phyloP scores from a whole-genome alignment of 129 eudicot species.

The Artemisia argyi region DNA sequence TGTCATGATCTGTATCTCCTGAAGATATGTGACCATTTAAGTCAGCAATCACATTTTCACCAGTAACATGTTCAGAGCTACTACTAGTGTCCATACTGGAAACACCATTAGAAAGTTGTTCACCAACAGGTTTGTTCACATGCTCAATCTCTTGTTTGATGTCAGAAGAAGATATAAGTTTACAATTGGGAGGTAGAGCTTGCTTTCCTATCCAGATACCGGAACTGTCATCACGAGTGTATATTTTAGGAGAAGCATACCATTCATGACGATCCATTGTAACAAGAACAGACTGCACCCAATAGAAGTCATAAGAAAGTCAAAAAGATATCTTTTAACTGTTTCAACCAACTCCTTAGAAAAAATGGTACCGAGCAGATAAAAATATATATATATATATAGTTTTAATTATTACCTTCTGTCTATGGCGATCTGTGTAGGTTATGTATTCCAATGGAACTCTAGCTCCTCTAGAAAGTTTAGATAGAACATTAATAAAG shows the following conservation, averaged over 20 bases:
- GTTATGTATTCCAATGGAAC: slow-evolving; percentile 88
- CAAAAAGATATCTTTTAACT: background rate
- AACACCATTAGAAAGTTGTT: no score
- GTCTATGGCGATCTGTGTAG: slow-evolving; percentile 79
- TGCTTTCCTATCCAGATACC: slow-evolving; percentile 72
- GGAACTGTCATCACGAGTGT: slow-evolving; percentile 78
- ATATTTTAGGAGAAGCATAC: slow-evolving; percentile 89
- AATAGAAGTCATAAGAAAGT: slow-evolving; percentile 5
- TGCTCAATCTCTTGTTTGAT: no score
- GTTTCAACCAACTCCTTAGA: no score
- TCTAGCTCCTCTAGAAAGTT: slow-evolving; percentile 78
- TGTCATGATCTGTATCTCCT: no score
- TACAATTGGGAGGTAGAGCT: slow-evolving; percentile 54
- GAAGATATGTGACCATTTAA: no score
- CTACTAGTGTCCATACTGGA: no score
- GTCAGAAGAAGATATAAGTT: background rate
- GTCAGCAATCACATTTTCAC: no score
- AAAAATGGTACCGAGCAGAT: background rate
- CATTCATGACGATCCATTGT: slow-evolving; percentile 93
- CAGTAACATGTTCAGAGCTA: no score
- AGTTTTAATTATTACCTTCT: slow-evolving; percentile 56
- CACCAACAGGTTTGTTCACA: no score
- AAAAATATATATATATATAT: background rate
- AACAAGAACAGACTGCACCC: slow-evolving; percentile 83
- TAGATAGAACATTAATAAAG: slow-evolving; percentile 70